phyloP scores from a whole-genome alignment of 495 filamentous ascomycete genomes.

The Xylaria sp. region DNA sequence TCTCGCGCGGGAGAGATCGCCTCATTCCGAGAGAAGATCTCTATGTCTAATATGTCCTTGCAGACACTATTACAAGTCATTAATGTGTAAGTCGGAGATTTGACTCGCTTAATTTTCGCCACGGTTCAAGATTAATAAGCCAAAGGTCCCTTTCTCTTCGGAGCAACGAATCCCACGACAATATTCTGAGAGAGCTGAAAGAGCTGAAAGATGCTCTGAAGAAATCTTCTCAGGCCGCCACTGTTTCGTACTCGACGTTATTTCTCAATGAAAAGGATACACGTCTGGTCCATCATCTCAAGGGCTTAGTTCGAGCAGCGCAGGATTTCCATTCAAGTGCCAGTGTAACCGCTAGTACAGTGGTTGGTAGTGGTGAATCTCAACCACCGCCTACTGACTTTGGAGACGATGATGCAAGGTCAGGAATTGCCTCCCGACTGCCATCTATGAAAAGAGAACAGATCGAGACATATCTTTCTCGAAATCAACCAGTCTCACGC shows the following conservation, averaged over 20 bases:
- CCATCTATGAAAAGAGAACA: constrained; percentile 28
- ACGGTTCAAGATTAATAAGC: background rate
- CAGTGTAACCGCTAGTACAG: constrained; percentile 28
- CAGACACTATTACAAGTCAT: constrained; percentile 31
- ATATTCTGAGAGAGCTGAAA: constrained; percentile 27
- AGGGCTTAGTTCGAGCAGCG: constrained; percentile 23
- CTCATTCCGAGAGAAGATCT: constrained; percentile 30
- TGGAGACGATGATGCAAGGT: constrained; percentile 26
- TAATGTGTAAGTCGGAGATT: constrained; percentile 27
- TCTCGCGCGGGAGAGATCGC: constrained; percentile 25
- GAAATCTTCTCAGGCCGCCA: constrained; percentile 28
- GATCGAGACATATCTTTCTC: constrained; percentile 26
- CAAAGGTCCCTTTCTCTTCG: constrained; percentile 28
- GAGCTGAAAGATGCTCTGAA: constrained; percentile 27
- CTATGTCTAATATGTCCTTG: constrained; percentile 29
- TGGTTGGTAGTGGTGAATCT: constrained; percentile 17
- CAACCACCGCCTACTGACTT: constrained; percentile 22
- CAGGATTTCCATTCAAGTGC: constrained; percentile 29
- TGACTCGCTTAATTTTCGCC: background rate
- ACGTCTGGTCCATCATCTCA: constrained; percentile 23
- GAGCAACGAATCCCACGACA: constrained; percentile 26
- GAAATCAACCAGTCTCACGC: constrained; percentile 19
- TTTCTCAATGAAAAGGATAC: constrained; percentile 26
- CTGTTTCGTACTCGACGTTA: constrained; percentile 26
- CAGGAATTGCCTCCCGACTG: constrained; percentile 7